Percentiles rank a stretch among this genome's conserved stretches.
These are phyloP conservation scores for Fusarium decemcellulare DNA, from an alignment of 2,329 filamentous ascomycete genomes.

Conservation along the genomic window DNA sequence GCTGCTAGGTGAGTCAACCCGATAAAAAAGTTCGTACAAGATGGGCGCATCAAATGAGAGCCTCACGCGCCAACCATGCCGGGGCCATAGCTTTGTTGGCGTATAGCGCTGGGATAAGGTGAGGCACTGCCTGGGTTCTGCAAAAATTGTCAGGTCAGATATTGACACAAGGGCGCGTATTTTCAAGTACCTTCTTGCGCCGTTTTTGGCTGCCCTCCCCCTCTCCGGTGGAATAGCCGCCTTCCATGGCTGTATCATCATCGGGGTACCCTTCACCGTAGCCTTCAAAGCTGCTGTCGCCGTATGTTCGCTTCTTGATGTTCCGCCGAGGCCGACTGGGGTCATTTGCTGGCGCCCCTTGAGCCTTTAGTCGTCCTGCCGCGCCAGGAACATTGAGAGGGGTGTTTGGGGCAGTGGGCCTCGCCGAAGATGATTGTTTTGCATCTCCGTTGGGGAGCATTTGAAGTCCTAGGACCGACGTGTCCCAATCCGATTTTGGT, in stretches of 20 bases:
- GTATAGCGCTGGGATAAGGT: conserved; percentile 59
- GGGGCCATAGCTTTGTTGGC: conserved; percentile 69
- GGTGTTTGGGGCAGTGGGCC: conserved; percentile 67
- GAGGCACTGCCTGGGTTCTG: conserved; percentile 64
- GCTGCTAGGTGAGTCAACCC: conserved; percentile 1
- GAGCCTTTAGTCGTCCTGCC: conserved; percentile 56
- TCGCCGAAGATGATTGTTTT: conserved; percentile 59
- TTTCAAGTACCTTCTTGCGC: conserved; percentile 72
- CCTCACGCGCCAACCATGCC: conserved; percentile 71
- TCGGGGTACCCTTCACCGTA: conserved; percentile 81
- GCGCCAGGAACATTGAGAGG: conserved; percentile 57
- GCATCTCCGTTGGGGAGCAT: conserved; percentile 58
- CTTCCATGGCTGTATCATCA: conserved; percentile 71
- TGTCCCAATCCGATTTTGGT: conserved; percentile 69
- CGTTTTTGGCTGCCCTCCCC: conserved; percentile 77
- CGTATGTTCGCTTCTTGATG: conserved; percentile 82
- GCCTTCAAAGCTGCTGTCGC: conserved; percentile 81
- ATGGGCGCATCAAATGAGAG: not conserved
- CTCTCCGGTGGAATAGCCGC: conserved; percentile 80
- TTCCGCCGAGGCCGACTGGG: conserved; percentile 72
- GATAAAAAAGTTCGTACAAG: conserved; percentile 9
- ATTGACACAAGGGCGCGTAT: conserved; percentile 13
- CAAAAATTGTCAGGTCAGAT: conserved; percentile 56
- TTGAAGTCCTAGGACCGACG: conserved; percentile 71
- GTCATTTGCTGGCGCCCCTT: conserved; percentile 58